A percentile compares a stretch with the other conserved stretches of the same genome.
These are phyloP conservation scores for Pseudonitzschia delicatissima DNA, from an alignment of 108 stramenopile species.

Conservation along the genomic window DNA sequence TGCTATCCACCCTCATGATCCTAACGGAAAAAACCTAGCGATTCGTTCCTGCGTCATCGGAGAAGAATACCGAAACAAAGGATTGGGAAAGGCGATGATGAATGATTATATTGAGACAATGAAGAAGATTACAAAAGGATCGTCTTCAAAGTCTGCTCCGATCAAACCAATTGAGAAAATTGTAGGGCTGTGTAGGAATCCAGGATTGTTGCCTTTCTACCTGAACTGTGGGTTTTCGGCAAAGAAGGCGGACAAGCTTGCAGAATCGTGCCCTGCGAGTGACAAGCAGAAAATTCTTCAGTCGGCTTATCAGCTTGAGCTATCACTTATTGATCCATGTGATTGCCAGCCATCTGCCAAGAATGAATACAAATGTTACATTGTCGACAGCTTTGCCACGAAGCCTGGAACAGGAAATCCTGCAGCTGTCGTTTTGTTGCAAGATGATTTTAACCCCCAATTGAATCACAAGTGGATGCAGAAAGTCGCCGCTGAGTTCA, in stretches of 20 bases:
- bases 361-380: conserved; percentile 37
- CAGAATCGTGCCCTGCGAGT: conserved; percentile 41
- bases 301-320: background rate
- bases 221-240: conserved; percentile 75
- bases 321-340: background rate
- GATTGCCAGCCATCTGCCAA: background rate
- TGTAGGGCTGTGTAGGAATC: conserved; percentile 70
- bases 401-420: conserved; percentile 88
- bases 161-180: conserved; percentile 51
- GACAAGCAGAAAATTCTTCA: conserved; percentile 58
- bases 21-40: conserved; percentile 69
- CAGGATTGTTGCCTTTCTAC: conserved; percentile 72
- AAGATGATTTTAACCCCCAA: conserved; percentile 20
- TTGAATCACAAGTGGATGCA: conserved; percentile 78
- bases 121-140: conserved; percentile 8
- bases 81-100: conserved; percentile 62
- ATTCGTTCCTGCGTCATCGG: conserved; percentile 85
- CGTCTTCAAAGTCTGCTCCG: background rate
- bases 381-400: conserved; percentile 66
- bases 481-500: conserved; percentile 88
- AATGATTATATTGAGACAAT: conserved; percentile 60
- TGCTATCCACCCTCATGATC: conserved; percentile 66
- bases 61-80: conserved; percentile 53
- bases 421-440: conserved; percentile 90
- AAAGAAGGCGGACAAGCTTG: conserved; percentile 45